Evolutionary conservation across 2,329 filamentous ascomycete genomes (phyloP), one percentile per base, ranked within the genome.

Genomic region (Myotisia sp.): DNA sequence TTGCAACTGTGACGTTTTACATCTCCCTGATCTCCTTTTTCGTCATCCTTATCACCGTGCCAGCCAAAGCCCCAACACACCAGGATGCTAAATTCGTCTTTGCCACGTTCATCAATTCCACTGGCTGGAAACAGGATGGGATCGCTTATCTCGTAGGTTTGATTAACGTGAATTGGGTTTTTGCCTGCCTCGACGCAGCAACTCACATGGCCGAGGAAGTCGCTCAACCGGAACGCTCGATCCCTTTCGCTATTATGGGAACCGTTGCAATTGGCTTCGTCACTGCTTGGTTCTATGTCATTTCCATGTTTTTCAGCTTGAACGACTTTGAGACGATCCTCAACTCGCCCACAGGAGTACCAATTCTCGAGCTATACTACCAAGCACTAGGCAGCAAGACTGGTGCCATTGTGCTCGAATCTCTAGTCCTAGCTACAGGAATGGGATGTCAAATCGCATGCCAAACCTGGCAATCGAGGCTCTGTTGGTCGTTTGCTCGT

Each of bases 401-500:
- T 2, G 65, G 62, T 8, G 64, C 64, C 2, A 62, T 66, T 36
- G 56, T 60, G 1, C 50, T 68, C 7, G 60, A 65, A 41, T 49
- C 51, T 1, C 43, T 68, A 33, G 56, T 69, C 40, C 53, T 68
- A 16, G 57, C 57, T 4, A 67, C 65, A 0, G 63, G 63, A 1
- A 44, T 66, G 33, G 62, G 63, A 10, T 66, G 63, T 41, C 47
- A 62, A 34, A 55, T 67, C 29, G 58, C 63, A 3, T 56, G 53
- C 36, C 63, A 68, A 36, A 68, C 65, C 4, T 68, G 64, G 59
- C 63, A 68, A 43, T 62, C 59, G 21, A 55, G 66, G 1, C 52
- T 68, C 5, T 63, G 60, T 38, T 70, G 65, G 65, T 64, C 62
- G 12, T 69, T 70, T 43, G 65, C 67, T 6, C 55, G 67, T 3